A percentile compares a stretch with the other conserved stretches of the same genome.
Conservation (phyloP, 495 filamentous ascomycete genomes). For the Hyaloscypha variabilis region DNA sequence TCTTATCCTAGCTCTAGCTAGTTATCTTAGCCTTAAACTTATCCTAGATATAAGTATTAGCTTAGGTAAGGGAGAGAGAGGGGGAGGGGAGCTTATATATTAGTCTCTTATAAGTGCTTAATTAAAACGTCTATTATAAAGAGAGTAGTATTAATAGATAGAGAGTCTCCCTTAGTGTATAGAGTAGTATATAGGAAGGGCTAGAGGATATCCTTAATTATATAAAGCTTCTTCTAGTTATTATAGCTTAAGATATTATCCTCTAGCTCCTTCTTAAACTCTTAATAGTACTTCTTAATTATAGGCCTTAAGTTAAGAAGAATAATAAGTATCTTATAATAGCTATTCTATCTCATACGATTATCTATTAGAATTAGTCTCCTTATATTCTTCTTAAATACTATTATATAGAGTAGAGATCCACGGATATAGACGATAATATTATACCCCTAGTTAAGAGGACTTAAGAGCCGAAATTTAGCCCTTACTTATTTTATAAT, state of each 20-base stretch:
- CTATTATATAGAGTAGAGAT: neutral
- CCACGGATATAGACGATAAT: neutral
- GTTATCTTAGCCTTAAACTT: too few relatives aligned
- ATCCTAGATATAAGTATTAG: neutral
- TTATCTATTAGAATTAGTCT: conserved; percentile 2
- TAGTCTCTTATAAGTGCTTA: neutral
- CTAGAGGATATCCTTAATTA: neutral
- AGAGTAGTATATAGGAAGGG: neutral
- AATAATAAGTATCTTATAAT: conserved; percentile 1
- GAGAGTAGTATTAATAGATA: conserved; percentile 4
- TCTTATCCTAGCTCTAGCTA: too few relatives aligned
- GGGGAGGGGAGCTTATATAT: neutral
- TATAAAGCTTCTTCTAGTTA: conserved; percentile 7
- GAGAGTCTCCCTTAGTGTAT: neutral
- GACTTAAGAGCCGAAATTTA: too few relatives aligned
- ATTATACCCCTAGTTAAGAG: too few relatives aligned
- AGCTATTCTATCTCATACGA: conserved; percentile 11
- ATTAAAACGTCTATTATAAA: neutral
- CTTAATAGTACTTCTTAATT: neutral
- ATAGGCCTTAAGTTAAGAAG: neutral
- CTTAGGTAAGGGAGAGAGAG: neutral
- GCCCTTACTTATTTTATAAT: too few relatives aligned
- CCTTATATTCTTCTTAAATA: neutral
- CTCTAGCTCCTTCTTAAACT: neutral
- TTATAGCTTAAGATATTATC: neutral